Evolutionary conservation across 768 basidiomycete species (phyloP), one percentile per base, ranked within the genome.

Genomic region (Boletus tomentosulus): DNA sequence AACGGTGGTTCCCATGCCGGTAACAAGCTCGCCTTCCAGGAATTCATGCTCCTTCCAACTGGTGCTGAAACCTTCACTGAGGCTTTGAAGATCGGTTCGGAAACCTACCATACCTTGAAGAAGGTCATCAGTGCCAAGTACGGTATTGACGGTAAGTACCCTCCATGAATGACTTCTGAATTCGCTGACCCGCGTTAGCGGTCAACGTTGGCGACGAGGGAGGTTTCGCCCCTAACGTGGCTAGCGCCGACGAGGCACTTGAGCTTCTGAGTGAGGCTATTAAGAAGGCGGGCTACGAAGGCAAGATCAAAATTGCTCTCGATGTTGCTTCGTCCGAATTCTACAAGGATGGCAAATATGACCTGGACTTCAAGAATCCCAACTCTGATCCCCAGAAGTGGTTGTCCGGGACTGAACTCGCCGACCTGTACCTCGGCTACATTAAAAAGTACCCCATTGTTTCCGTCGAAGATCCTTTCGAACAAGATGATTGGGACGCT

Each of bases 121-220:
- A 97, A 94, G 80, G 95, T 99, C 69, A 99, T 99, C 79, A 89
- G 86, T 71, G 88, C 90, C 73, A 98, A 98, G 76, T 99, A 98
- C 76, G 97, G 97, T 53, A 98, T 98, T 67, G 96, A 99, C 70
- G 95, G 95, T 94, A 41, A 58, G 84, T 71, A 38, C 9, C 37
- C 12, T 34, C 5, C 19, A 15, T 25, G 19, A 43, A 54, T 13
- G 50, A n/a, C 7, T n/a, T 22, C 38, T 34, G 22, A 41, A 38
- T 38, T n/a, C 27, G 44, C 50, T 55, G 28, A 50, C 19, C n/a
- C 57, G 51, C 44, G 33, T 34, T 38, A 97, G 96, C 96, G 63
- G 92, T 94, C 71, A 99, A 98, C 70, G 96, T 99, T 64, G 97
- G 97, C 76, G 97, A 99, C 63, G 97, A 99, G 80, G 97, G 97